A percentile compares a stretch with the other conserved stretches of the same genome.
Evolutionary conservation across 2,329 filamentous ascomycete species (phyloP).

Genomic region (Teratosphaeria zuluensis): DNA sequence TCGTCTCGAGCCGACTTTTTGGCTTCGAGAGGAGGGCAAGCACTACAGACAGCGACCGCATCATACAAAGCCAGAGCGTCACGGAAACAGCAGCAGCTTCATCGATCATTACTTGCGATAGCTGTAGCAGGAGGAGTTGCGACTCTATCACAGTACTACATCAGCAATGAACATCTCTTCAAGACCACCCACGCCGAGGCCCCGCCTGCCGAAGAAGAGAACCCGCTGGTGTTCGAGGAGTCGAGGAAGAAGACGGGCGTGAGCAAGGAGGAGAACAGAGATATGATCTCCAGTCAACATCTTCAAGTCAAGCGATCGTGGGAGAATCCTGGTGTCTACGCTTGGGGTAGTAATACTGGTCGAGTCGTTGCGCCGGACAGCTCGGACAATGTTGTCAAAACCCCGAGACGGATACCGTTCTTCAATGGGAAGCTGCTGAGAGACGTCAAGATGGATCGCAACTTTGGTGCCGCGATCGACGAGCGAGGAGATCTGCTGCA

Average conservation of each 20-base stretch:
- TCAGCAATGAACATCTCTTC: conserved; percentile 29
- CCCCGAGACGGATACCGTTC: conserved; percentile 64
- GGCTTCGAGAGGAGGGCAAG: conserved; percentile 10
- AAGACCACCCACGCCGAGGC: conserved; percentile 40
- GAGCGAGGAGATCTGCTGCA: conserved; percentile 84
- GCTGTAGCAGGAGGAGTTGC: conserved; percentile 35
- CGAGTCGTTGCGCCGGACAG: conserved; percentile 79
- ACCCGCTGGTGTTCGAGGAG: conserved; percentile 60
- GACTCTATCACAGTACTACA: conserved; percentile 35
- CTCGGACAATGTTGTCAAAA: conserved; percentile 65
- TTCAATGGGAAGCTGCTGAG: conserved; percentile 79
- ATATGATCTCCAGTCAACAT: conserved; percentile 75
- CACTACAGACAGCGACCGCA: conserved; percentile 12
- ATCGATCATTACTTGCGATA: conserved; percentile 34
- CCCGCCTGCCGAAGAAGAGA: conserved; percentile 27
- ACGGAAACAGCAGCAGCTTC: conserved; percentile 37
- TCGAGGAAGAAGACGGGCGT: conserved; percentile 42
- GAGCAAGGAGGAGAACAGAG: conserved; percentile 59
- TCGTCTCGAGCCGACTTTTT: conserved; percentile 16
- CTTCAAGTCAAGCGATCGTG: conserved; percentile 75
- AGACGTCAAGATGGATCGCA: conserved; percentile 74
- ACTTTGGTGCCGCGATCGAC: conserved; percentile 76
- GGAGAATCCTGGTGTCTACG: conserved; percentile 79
- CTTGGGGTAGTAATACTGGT: conserved; percentile 83
- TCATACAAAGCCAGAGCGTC: conserved; percentile 20